Percentiles rank a stretch among this genome's conserved stretches.
Conservation (phyloP, 257 asterid genomes). For the Scutellaria baicalensis region DNA sequence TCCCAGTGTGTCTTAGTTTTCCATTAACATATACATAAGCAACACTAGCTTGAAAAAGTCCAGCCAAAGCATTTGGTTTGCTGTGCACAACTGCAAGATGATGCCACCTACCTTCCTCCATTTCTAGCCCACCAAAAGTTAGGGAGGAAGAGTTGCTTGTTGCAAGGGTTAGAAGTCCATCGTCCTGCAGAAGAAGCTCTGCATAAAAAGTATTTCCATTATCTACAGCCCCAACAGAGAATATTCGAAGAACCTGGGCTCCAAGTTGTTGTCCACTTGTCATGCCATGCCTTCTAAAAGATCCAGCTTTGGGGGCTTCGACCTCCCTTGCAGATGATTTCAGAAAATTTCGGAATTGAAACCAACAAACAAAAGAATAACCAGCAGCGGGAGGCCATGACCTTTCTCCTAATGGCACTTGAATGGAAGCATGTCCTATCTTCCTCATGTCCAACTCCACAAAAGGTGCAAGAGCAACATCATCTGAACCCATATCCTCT, state of each 20-base stretch:
- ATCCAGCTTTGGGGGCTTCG: conserved; percentile 60
- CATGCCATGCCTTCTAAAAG: conserved; percentile 39
- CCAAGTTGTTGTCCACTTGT: conserved; percentile 49
- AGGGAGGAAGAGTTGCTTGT: conserved; percentile 90
- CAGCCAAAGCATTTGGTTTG: conserved; percentile 99
- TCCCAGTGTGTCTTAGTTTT: conserved; percentile 87
- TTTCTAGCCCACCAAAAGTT: conserved; percentile 82
- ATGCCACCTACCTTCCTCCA: conserved; percentile 99
- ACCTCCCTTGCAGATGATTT: conserved; percentile 57
- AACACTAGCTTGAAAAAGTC: conserved; percentile 93
- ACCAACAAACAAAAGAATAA: conserved; percentile 97
- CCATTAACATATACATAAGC: conserved; percentile 95
- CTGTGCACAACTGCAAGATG: conserved; percentile 98
- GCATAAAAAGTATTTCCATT: conserved; percentile 65
- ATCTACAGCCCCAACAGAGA: conserved; percentile 89
- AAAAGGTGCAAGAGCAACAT: conserved; percentile 92
- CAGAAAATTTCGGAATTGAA: conserved; percentile 71
- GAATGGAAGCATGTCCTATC: conserved; percentile 89
- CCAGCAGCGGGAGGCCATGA: conserved; percentile 99
- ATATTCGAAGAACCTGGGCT: conserved; percentile 61
- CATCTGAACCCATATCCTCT: conserved; percentile 76
- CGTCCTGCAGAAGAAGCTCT: conserved; percentile 82
- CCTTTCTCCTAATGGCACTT: conserved; percentile 98
- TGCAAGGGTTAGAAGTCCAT: conserved; percentile 82
- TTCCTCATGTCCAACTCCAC: conserved; percentile 95